Conservation (phyloP, 1,139 yeast genomes). For the Suhomyces taliae region DNA sequence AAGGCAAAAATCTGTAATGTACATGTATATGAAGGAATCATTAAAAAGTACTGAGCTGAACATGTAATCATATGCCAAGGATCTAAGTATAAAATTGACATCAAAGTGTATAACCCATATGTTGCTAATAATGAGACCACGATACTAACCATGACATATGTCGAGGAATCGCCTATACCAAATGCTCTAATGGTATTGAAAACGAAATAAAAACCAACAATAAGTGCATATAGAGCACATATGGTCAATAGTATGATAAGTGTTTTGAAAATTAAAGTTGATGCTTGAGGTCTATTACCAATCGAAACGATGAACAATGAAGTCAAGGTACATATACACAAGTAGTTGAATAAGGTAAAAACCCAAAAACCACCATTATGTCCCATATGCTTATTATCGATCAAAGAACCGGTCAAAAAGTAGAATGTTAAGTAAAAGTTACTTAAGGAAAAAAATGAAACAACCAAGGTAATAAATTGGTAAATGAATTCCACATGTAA, state of each 20-base stretch:
- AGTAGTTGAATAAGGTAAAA: conserved; percentile 80
- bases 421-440: conserved; percentile 90
- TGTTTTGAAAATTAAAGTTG: conserved; percentile 64
- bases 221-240: conserved; percentile 79
- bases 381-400: conserved; percentile 52
- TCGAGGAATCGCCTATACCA: conserved; percentile 40
- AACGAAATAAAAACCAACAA: conserved; percentile 82
- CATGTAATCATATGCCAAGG: conserved; percentile 95
- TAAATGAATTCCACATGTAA: conserved; percentile 82
- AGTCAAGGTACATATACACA: conserved; percentile 76
- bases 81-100: conserved; percentile 79
- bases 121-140: conserved; percentile 88
- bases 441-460: conserved; percentile 87
- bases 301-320: conserved; percentile 87
- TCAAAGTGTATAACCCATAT: conserved; percentile 79
- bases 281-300: conserved; percentile 95
- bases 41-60: conserved; percentile 77
- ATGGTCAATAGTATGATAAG: conserved; percentile 71
- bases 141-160: conserved; percentile 67
- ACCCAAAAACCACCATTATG: conserved; percentile 74
- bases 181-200: conserved; percentile 48
- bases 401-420: conserved; percentile 86
- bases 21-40: conserved; percentile 90
- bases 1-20: conserved; percentile 91
- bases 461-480: conserved; percentile 71